Base-by-base conservation (phyloP, 2,329 filamentous ascomycete species). In the Calonectria pseudoreteaudii region DNA sequence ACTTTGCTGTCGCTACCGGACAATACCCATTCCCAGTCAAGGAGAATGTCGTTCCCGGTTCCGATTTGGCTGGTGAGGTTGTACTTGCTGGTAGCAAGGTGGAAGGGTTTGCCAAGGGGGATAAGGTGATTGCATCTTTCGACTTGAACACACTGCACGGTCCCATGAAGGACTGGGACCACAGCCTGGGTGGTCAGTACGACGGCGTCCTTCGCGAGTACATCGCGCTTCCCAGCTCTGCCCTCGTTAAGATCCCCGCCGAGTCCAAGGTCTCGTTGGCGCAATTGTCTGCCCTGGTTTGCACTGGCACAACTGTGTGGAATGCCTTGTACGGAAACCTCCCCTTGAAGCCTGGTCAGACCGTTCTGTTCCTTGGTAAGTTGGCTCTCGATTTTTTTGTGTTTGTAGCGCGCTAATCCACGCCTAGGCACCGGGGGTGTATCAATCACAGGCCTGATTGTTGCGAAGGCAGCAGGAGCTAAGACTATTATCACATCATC, bases 401-500 rank as follows among this genome's bases (percentile, higher is more conserved):
- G 18, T 23, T 26, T 8, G 34, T 26, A 34, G 23, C 23, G 30
- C 14, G 1, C 38, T 65, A 65, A 65, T 47, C 36, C 10, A 30
- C 6, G 8, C 14, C 30, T 13, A 85, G 87, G 88, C 1, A 89
- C 88, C 4, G 87, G 87, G 4, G 87, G 87, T 1, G 86, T 89
- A 11, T 84, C 86, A 0, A 78, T 88, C 60, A 84, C 85, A 0
- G 87, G 84, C 11, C 80, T 88, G 71, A 84, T 86, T 66, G 82
- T 89, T 67, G 88, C 86, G 18, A 88, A 87, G 75, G 88, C 88
- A 4, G 82, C 82, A 2, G 87, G 83, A 14, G 85, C 85, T 0
- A 84, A 79, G 76, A 87, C 86, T 2, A 88, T 89, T 38, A 85
- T 88, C 53, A 89, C 87, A 0, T 89, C 87, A 2, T 89, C 88